phyloP scores from a whole-genome alignment of 768 basidiomycete species.

The Termitomyces titanicus region DNA sequence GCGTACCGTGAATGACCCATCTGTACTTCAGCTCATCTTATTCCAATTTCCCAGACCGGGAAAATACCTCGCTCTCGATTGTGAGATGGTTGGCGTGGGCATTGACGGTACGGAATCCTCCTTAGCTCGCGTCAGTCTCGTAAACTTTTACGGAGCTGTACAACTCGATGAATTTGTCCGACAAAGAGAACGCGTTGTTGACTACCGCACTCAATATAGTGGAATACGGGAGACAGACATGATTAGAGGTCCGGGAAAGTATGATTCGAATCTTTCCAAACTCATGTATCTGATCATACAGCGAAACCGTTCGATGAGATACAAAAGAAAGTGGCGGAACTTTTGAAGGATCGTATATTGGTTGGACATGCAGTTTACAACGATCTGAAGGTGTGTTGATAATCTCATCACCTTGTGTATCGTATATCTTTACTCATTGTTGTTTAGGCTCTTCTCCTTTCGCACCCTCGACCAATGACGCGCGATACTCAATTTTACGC shows the following conservation, averaged over 20 bases:
- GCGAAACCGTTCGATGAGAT: slow-evolving; percentile 78
- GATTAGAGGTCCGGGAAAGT: slow-evolving; percentile 45
- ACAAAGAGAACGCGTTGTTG: slow-evolving; percentile 84
- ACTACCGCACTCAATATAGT: slow-evolving; percentile 89
- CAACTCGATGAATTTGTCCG: slow-evolving; percentile 83
- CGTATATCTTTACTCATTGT: slow-evolving; percentile 5
- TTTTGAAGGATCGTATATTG: slow-evolving; percentile 75
- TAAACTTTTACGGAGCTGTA: slow-evolving; percentile 83
- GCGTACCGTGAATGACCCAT: slow-evolving; percentile 3
- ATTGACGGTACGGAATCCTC: slow-evolving; percentile 78
- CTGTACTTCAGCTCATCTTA: neutral
- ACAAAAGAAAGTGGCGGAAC: slow-evolving; percentile 70
- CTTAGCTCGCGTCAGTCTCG: slow-evolving; percentile 84
- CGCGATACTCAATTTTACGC: slow-evolving; percentile 71
- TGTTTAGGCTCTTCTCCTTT: slow-evolving; percentile 59
- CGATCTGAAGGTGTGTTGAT: slow-evolving; percentile 69
- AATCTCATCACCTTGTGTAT: neutral
- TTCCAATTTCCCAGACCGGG: slow-evolving; percentile 43
- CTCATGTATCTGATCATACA: slow-evolving; percentile 20
- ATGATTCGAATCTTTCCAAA: neutral
- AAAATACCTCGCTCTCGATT: slow-evolving; percentile 83
- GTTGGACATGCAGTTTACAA: slow-evolving; percentile 92
- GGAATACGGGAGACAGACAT: slow-evolving; percentile 80
- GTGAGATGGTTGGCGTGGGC: slow-evolving; percentile 98
- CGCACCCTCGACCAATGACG: slow-evolving; percentile 59